phyloP scores from a whole-genome alignment of 2,329 filamentous ascomycete genomes.

The Davidsoniella virescens region DNA sequence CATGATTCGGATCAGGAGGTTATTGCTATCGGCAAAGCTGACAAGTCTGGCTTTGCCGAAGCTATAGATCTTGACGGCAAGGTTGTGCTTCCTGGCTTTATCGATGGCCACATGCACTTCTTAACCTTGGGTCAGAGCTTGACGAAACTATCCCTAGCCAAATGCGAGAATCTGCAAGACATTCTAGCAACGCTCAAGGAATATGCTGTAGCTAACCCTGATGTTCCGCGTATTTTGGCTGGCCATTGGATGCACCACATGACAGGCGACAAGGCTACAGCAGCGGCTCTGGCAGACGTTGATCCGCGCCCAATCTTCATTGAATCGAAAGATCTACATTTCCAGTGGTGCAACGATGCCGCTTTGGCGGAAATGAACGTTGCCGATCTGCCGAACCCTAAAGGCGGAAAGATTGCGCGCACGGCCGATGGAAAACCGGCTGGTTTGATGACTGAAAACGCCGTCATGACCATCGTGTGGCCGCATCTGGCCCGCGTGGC shows the following conservation, averaged over 20 bases:
- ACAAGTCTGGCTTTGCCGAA: conserved; percentile 6
- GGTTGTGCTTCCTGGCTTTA: conserved; percentile 36
- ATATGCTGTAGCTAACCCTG: conserved; percentile 30
- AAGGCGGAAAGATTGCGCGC: conserved; percentile 35
- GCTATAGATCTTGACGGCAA: conserved; percentile 21
- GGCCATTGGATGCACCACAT: conserved; percentile 39
- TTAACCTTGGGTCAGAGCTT: conserved; percentile 37
- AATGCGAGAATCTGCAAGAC: conserved; percentile 31
- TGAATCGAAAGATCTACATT: conserved; percentile 40
- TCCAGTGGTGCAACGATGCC: conserved; percentile 37
- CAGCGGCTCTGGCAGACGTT: conserved; percentile 30
- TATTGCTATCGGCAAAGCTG: conserved; percentile 3
- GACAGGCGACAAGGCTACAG: conserved; percentile 29
- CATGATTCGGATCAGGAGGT: conserved; percentile 7
- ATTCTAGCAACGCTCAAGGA: conserved; percentile 30
- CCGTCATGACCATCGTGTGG: conserved; percentile 37
- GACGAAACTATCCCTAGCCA: conserved; percentile 31
- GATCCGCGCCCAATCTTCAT: conserved; percentile 39
- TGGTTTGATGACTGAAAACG: conserved; percentile 36
- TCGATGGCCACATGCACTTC: conserved; percentile 42
- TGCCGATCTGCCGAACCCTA: conserved; percentile 27
- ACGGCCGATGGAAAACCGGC: conserved; percentile 30
- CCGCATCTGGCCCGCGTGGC: conserved; percentile 34
- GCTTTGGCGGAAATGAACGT: conserved; percentile 34
- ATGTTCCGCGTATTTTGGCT: conserved; percentile 33